These are phyloP conservation scores for Panellus pusillus DNA, from an alignment of 768 basidiomycete genomes.

Conservation along the genomic window DNA sequence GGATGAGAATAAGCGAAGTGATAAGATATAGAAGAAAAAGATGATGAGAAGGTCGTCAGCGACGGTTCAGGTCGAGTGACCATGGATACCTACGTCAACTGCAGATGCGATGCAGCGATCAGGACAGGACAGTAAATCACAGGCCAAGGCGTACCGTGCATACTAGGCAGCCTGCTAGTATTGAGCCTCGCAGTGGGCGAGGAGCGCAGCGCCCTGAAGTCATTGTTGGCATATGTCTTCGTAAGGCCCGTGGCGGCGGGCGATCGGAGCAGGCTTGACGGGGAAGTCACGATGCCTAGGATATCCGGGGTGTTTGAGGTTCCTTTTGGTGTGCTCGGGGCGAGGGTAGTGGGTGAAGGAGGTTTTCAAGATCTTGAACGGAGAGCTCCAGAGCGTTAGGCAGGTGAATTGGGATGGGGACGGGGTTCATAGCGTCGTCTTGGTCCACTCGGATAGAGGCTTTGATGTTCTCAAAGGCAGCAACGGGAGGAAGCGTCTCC, in stretches of 20 bases:
- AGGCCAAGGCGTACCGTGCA: constrained; percentile 54
- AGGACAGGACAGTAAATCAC: too few species aligned
- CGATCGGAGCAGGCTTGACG: constrained; percentile 66
- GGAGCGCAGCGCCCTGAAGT: constrained; percentile 76
- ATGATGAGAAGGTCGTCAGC: constrained; percentile 16
- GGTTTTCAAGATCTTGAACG: constrained; percentile 45
- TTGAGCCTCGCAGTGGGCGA: constrained; percentile 71
- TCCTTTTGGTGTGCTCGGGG: constrained; percentile 56
- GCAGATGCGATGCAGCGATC: background rate
- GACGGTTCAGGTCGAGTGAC: constrained; percentile 24
- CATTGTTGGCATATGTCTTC: constrained; percentile 79
- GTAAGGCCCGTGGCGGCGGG: constrained; percentile 77
- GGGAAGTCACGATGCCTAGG: constrained; percentile 67
- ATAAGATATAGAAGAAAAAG: background rate
- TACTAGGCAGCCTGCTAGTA: constrained; percentile 83
- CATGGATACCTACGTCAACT: constrained; percentile 52
- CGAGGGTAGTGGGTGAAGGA: constrained; percentile 41
- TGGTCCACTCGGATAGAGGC: constrained; percentile 40
- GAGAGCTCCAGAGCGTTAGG: constrained; percentile 45
- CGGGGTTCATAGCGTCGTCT: constrained; percentile 32
- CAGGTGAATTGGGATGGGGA: constrained; percentile 31
- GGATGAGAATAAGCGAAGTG: constrained; percentile 1
- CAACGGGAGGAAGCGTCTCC: constrained; percentile 11
- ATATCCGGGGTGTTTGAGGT: constrained; percentile 55
- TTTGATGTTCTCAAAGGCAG: constrained; percentile 22